These are phyloP conservation scores for Bipolaris cookei DNA, from an alignment of 2,329 filamentous ascomycete genomes.

Conservation along the genomic window DNA sequence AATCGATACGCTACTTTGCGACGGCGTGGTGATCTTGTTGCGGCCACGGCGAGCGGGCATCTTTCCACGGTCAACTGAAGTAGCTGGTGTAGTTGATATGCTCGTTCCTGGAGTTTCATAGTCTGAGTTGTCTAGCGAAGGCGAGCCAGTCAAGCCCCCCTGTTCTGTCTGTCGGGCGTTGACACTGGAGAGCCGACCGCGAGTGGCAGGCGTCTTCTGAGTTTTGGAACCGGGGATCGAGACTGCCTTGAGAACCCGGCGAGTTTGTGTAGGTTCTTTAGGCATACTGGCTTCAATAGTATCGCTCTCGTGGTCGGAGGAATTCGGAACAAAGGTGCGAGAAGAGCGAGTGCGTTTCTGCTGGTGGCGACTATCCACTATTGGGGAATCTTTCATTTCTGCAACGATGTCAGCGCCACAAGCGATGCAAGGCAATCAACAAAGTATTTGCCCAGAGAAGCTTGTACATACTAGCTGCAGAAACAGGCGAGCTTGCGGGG, in stretches of 20 bases:
- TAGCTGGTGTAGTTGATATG: slow-evolving; percentile 61
- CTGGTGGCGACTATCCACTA: slow-evolving; percentile 19
- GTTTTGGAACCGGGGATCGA: slow-evolving; percentile 35
- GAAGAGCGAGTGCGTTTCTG: slow-evolving; percentile 30
- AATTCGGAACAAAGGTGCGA: slow-evolving; percentile 41
- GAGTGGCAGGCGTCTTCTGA: slow-evolving; percentile 20
- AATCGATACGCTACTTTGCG: slow-evolving; percentile 25
- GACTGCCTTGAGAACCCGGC: slow-evolving; percentile 44
- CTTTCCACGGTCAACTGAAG: slow-evolving; percentile 39
- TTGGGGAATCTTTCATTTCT: slow-evolving; percentile 13
- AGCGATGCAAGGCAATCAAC: background rate
- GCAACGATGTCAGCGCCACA: slow-evolving; percentile 4
- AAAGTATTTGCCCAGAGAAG: background rate
- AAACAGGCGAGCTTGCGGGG: slow-evolving; percentile 5
- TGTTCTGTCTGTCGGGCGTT: slow-evolving; percentile 21
- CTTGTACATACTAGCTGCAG: slow-evolving; percentile 11
- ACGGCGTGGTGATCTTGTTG: slow-evolving; percentile 24
- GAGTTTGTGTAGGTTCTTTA: slow-evolving; percentile 13
- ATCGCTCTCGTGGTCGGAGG: slow-evolving; percentile 40
- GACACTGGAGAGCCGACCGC: slow-evolving; percentile 14
- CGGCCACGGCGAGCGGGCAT: slow-evolving; percentile 32
- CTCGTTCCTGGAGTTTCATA: slow-evolving; percentile 70
- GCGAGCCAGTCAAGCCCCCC: slow-evolving; percentile 39
- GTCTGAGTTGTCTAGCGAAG: slow-evolving; percentile 52
- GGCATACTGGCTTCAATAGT: slow-evolving; percentile 17